Conservation (phyloP, 805 yeast species). For the Wickerhamomyces strasburgensis region DNA sequence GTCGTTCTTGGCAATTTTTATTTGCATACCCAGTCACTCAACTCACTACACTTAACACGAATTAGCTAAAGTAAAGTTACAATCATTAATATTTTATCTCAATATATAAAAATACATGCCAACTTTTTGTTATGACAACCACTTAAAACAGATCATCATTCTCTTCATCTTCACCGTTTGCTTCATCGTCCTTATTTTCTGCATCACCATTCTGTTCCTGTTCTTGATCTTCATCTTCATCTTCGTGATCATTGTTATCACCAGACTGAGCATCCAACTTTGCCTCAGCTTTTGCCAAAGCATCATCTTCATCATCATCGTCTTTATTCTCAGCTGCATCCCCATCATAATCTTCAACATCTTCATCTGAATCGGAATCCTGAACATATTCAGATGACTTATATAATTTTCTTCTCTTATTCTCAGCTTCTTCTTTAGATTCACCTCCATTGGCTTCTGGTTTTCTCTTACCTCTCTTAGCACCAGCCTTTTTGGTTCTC, state of each 20-base stretch:
- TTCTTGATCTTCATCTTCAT: constrained; percentile 4
- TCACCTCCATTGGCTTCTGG: constrained; percentile 26
- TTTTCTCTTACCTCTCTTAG: constrained; percentile 21
- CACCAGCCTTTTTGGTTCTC: constrained; percentile 30
- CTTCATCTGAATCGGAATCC: constrained; percentile 45
- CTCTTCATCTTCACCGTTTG: constrained; percentile 16
- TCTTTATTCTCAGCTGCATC: constrained; percentile 17
- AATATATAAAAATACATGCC: no score
- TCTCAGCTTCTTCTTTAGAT: no score
- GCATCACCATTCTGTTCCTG: constrained; percentile 8
- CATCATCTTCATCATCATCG: constrained; percentile 16
- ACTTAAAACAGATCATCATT: constrained; percentile 12
- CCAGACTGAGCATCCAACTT: constrained; percentile 15
- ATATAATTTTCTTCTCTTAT: constrained; percentile 19
- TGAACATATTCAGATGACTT: constrained; percentile 35
- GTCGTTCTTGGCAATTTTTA: no score
- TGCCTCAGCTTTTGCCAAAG: constrained; percentile 18
- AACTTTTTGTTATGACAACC: no score
- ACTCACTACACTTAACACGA: no score
- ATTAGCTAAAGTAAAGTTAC: no score
- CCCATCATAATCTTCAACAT: constrained; percentile 22
- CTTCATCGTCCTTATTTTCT: constrained; percentile 17
- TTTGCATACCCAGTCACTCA: no score
- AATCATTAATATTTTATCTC: no score
- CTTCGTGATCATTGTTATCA: constrained; percentile 7